Conservation (phyloP, 2,329 filamentous ascomycete genomes). For the Colletotrichum spaethianum region DNA sequence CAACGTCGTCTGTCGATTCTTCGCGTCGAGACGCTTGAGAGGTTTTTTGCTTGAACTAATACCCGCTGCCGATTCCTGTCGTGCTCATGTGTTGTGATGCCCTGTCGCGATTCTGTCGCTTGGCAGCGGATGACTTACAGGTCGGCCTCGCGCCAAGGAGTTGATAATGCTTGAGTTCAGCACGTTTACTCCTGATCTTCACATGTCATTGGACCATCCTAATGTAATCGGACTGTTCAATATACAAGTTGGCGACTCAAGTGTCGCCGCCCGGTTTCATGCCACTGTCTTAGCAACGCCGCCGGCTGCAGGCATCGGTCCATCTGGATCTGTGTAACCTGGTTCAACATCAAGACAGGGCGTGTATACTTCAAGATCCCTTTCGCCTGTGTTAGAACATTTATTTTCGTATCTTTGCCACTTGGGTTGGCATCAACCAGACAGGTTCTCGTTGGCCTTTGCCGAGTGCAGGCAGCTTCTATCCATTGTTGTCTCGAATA, state of each 20-base stretch:
- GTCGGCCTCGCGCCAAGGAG: not conserved
- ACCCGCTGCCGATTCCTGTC: too few species aligned
- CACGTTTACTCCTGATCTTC: too few species aligned
- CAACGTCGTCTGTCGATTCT: conserved; percentile 33
- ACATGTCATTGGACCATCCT: not conserved
- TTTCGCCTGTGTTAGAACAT: not conserved
- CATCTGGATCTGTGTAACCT: not conserved
- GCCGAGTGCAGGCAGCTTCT: too few species aligned
- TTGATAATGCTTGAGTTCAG: not conserved
- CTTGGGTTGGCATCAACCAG: too few species aligned
- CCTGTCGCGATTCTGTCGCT: not conserved
- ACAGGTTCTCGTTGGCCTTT: too few species aligned
- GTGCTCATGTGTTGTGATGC: not conserved
- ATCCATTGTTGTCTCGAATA: not conserved
- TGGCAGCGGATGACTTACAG: not conserved
- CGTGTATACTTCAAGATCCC: not conserved
- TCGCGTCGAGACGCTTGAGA: not conserved
- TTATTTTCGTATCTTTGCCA: too few species aligned
- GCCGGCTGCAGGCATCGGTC: not conserved
- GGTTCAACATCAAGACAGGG: not conserved
- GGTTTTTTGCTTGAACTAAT: not conserved
- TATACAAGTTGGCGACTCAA: not conserved
- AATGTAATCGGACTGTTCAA: not conserved
- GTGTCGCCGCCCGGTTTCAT: not conserved
- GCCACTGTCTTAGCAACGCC: not conserved